Evolutionary conservation across 1,284 basidiomycete species (phyloP).

Genomic region (Boletus sp.): DNA sequence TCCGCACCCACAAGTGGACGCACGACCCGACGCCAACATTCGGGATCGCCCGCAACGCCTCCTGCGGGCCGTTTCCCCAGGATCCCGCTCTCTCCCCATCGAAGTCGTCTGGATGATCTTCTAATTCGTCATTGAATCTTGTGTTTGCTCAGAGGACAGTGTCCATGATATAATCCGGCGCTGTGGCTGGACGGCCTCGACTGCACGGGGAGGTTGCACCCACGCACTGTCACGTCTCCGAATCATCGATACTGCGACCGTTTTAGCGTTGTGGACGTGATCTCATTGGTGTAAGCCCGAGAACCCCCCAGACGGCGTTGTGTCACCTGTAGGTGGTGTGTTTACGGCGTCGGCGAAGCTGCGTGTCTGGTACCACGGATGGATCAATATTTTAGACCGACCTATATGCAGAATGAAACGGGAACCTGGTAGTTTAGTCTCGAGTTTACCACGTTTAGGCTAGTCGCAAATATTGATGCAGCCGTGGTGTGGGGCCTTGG

Average conservation of each 20-base stretch:
- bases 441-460: too few relatives aligned
- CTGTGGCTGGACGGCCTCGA: too few relatives aligned
- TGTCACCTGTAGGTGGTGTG: not conserved
- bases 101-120: conserved; percentile 15
- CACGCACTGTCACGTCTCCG: conserved; percentile 5
- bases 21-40: too few relatives aligned
- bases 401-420: too few relatives aligned
- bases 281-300: conserved; percentile 9
- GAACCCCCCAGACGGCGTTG: not conserved
- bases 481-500: too few relatives aligned
- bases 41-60: not conserved
- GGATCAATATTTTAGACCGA: too few relatives aligned
- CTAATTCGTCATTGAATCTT: conserved; percentile 10
- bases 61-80: not conserved
- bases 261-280: conserved; percentile 6
- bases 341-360: conserved; percentile 5
- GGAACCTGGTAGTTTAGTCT: too few relatives aligned
- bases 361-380: not conserved
- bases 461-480: too few relatives aligned
- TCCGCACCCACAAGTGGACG: too few relatives aligned
- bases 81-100: conserved; percentile 7
- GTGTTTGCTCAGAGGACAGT: too few relatives aligned
- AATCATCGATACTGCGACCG: conserved; percentile 11
- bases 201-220: too few relatives aligned
- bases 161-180: too few relatives aligned